Conservation (phyloP, 805 yeast species). For the Ogataea zsoltii region DNA sequence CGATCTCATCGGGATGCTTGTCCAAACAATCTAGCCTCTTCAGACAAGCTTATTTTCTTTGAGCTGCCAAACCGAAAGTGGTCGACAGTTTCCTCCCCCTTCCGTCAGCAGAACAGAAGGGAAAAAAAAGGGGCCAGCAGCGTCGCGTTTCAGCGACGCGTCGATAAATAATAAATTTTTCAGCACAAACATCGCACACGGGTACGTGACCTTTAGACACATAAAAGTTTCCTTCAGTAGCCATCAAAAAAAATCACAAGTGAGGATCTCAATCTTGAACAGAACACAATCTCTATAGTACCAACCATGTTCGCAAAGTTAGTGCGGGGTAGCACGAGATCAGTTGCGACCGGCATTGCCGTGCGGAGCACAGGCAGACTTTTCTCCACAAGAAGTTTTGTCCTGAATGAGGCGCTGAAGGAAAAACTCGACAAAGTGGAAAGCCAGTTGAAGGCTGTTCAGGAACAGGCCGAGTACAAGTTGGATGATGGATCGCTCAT, state of each 20-base stretch:
- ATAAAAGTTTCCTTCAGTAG: too few species aligned
- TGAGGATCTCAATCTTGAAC: neutral
- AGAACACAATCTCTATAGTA: neutral
- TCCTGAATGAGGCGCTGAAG: conserved; percentile 5
- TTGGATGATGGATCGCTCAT: conserved; percentile 37
- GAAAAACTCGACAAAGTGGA: conserved; percentile 16
- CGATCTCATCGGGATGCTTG: too few species aligned
- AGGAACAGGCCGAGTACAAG: conserved; percentile 15
- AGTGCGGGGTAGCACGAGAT: conserved; percentile 1
- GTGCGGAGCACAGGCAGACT: conserved; percentile 3
- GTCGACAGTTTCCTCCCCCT: too few species aligned
- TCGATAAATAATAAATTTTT: neutral
- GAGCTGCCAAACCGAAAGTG: too few species aligned
- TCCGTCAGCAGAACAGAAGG: neutral
- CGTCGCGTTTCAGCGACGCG: neutral
- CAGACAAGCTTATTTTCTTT: too few species aligned
- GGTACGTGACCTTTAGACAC: neutral
- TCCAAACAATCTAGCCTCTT: too few species aligned
- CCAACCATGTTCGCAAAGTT: conserved; percentile 2
- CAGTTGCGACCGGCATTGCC: neutral
- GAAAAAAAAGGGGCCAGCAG: neutral
- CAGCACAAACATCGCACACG: neutral
- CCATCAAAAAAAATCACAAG: too few species aligned
- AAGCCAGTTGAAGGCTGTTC: conserved; percentile 12
- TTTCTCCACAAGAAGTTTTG: conserved; percentile 9